These are phyloP conservation scores for Coniosporium apollinis DNA, from an alignment of 495 filamentous ascomycete species.

Conservation along the genomic window DNA sequence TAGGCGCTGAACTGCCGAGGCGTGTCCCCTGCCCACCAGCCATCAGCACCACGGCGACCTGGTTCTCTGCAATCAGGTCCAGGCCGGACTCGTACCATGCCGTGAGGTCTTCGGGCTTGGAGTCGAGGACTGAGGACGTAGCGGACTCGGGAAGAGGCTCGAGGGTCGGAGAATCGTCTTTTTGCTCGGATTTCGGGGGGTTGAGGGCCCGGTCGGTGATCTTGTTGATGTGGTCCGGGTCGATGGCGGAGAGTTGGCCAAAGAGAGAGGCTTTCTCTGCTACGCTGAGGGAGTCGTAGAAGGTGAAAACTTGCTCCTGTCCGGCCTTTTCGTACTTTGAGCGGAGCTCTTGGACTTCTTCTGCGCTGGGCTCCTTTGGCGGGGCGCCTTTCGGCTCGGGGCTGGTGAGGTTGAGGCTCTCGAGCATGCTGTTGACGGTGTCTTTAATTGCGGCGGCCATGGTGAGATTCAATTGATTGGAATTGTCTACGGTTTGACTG, in stretches of 20 bases:
- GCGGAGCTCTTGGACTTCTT: conserved; percentile 57
- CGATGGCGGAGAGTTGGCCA: conserved; percentile 63
- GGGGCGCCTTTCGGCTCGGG: conserved; percentile 21
- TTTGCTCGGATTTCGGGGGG: conserved; percentile 41
- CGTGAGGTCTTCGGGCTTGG: conserved; percentile 58
- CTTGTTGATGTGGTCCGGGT: conserved; percentile 68
- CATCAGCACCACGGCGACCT: conserved; percentile 92
- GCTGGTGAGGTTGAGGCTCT: conserved; percentile 33
- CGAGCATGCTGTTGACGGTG: conserved; percentile 40
- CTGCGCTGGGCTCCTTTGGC: conserved; percentile 48
- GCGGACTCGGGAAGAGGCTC: conserved; percentile 85
- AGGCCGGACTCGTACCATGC: conserved; percentile 76
- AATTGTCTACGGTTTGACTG: too few relatives aligned
- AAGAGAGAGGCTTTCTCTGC: conserved; percentile 64
- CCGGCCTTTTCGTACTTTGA: conserved; percentile 60
- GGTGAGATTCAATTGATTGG: too few relatives aligned
- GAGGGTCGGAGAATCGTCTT: conserved; percentile 39
- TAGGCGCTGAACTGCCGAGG: conserved; percentile 84
- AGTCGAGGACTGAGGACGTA: conserved; percentile 83
- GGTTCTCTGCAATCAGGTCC: conserved; percentile 68
- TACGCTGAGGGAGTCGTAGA: conserved; percentile 60
- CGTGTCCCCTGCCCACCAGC: conserved; percentile 94
- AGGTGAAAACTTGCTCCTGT: conserved; percentile 84
- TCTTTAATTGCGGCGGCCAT: conserved; percentile 23
- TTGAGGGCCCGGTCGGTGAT: conserved; percentile 67